Evolutionary conservation across 352 stramenopile species (phyloP).

Genomic region (Thalassiosira exigua): DNA sequence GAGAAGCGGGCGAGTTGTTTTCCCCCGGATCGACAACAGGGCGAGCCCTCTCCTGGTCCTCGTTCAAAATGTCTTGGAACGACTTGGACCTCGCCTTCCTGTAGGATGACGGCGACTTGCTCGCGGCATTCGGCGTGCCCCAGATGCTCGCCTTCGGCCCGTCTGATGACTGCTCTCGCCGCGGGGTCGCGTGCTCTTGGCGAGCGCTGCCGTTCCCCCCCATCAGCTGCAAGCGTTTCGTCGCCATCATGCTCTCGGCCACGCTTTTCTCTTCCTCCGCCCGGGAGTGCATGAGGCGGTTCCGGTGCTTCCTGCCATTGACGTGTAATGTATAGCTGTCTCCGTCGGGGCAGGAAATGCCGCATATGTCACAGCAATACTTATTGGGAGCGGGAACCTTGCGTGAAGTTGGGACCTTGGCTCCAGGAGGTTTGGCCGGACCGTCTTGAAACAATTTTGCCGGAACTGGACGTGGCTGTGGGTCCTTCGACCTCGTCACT

Average conservation of each 20-base stretch:
- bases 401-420: background rate
- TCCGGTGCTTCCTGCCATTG: slow-evolving; percentile 82
- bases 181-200: background rate
- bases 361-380: slow-evolving; percentile 70
- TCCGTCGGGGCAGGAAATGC: slow-evolving; percentile 71
- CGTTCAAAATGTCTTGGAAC: slow-evolving; percentile 53
- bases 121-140: slow-evolving; percentile 12
- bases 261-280: slow-evolving; percentile 71
- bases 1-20: background rate
- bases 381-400: slow-evolving; percentile 20
- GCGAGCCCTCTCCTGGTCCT: slow-evolving; percentile 31
- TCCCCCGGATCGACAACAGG: background rate
- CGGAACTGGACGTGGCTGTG: background rate
- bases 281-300: slow-evolving; percentile 65
- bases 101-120: background rate
- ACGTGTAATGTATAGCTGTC: slow-evolving; percentile 75
- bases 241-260: slow-evolving; percentile 70
- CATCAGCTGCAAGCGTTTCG: slow-evolving; percentile 70
- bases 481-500: background rate
- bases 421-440: background rate
- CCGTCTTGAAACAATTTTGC: background rate
- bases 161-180: background rate
- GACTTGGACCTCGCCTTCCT: slow-evolving; percentile 33
- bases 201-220: background rate
- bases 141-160: slow-evolving; percentile 21